Conservation (phyloP, 2,329 filamentous ascomycete genomes). For the Hyphodiscus sp. region DNA sequence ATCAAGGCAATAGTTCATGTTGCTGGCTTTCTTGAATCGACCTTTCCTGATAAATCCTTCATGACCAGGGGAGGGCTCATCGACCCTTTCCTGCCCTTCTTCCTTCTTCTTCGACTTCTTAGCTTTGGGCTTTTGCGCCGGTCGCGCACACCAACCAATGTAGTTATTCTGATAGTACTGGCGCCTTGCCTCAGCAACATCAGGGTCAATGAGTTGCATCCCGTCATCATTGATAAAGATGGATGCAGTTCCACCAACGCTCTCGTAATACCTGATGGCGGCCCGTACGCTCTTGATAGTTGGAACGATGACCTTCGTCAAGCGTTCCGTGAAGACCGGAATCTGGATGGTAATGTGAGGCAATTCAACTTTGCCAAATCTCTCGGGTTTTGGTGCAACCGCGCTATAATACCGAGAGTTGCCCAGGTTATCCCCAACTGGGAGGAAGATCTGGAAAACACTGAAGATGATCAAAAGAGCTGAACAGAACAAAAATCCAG, state of each 20-base stretch:
- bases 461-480: conserved; percentile 41
- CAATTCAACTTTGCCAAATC: conserved; percentile 40
- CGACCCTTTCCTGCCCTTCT: no score
- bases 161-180: conserved; percentile 47
- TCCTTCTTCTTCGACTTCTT: no score
- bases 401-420: conserved; percentile 42
- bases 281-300: conserved; percentile 48
- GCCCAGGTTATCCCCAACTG: conserved; percentile 36
- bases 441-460: conserved; percentile 43
- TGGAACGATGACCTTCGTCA: conserved; percentile 41
- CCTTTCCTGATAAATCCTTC: conserved; percentile 47
- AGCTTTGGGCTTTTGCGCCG: no score
- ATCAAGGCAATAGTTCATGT: conserved; percentile 61
- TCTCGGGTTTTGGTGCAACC: conserved; percentile 34
- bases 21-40: conserved; percentile 69
- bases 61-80: no score
- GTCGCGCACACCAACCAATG: conserved; percentile 47
- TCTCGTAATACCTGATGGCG: conserved; percentile 52
- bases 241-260: conserved; percentile 56
- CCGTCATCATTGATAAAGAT: conserved; percentile 64
- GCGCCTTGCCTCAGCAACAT: background rate
- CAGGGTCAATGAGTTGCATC: conserved; percentile 43
- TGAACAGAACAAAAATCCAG: conserved; percentile 37
- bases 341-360: conserved; percentile 30
- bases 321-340: conserved; percentile 38